Base-by-base conservation (phyloP, 805 yeast genomes). In the Saccharomycopsis sp. region DNA sequence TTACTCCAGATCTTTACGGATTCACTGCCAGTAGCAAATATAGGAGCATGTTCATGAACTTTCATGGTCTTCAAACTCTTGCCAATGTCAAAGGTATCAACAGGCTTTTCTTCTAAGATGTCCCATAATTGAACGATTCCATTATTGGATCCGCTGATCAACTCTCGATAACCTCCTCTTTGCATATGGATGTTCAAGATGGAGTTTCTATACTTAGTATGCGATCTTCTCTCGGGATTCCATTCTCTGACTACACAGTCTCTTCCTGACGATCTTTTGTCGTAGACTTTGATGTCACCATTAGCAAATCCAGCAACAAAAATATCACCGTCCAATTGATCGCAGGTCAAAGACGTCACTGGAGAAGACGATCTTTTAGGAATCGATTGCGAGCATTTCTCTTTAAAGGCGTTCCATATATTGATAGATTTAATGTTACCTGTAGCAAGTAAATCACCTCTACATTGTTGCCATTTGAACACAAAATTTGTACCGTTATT, bases 371-470 rank as follows among this genome's bases (percentile, higher is more conserved):
- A 89, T 58, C 97, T 79, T 0, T 96, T 96, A 0, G 98, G 97
- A 54, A 94, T 86, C 66, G 91, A 97, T 17, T 83, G 82, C 53
- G 89, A 78, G 67, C 97, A 87, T 55, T 87, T 77, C 68, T 94
- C 99, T 41, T 97, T 77, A 12, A 97, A 94, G 0, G 98, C 98
- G 72, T 94, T 98, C 99, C 99, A 94, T 1, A 92, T 77, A 58
- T 96, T 77, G 57, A 94, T 89, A 23, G 91, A 85, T 66, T 92
- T 89, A 7, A 89, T 96, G 74, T 94, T 98, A 52, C 99, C 99
- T 47, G 97, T 91, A 1, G 89, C 97, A 56, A 93, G 74, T 44
- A 94, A 74, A 0, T 96, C 83, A 0, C 99, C 99, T 61, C 97
- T 76, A 52, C 94, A 86, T 68, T 94, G 99, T 70, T 93, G 98